Evolutionary conservation across 2,329 filamentous ascomycete genomes (phyloP).

Genomic region (Fusarium sp.): DNA sequence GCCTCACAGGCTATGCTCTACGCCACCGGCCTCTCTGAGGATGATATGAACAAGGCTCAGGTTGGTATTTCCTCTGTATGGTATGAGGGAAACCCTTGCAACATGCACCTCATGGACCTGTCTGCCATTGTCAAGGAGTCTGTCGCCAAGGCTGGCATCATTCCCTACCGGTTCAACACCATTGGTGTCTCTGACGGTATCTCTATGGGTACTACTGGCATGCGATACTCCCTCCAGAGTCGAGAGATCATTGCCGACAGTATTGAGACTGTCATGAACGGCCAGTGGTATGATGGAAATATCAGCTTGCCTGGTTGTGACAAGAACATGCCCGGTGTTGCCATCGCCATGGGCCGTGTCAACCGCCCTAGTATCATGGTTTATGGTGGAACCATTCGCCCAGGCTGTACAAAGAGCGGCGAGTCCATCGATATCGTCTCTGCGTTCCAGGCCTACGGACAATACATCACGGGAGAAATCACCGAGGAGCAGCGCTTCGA

Average conservation of each 20-base stretch:
- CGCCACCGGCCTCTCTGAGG: conserved; percentile 86
- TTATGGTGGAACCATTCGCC: conserved; percentile 93
- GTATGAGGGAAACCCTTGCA: conserved; percentile 98
- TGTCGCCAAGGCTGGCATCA: conserved; percentile 74
- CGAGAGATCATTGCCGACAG: conserved; percentile 97
- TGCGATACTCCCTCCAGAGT: conserved; percentile 94
- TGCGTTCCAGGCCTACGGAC: conserved; percentile 96
- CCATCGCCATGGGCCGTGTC: conserved; percentile 93
- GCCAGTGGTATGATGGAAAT: conserved; percentile 98
- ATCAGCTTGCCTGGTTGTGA: conserved; percentile 97
- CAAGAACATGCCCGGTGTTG: conserved; percentile 98
- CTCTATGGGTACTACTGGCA: conserved; percentile 97
- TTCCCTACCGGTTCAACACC: conserved; percentile 98
- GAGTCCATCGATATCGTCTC: conserved; percentile 91
- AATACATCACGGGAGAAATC: conserved; percentile 92
- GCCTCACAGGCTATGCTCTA: conserved; percentile 99
- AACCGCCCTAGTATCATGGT: conserved; percentile 98
- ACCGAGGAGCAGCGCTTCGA: conserved; percentile 91
- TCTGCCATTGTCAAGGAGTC: conserved; percentile 76
- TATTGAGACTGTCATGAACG: conserved; percentile 98
- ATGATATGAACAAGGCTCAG: conserved; percentile 95
- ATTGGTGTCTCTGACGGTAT: conserved; percentile 98
- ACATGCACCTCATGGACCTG: conserved; percentile 96
- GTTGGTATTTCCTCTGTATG: conserved; percentile 98
- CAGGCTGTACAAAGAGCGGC: conserved; percentile 82